Base-by-base conservation (phyloP, 1,139 yeast species). In the Zygosaccharomyces pseudobailii region DNA sequence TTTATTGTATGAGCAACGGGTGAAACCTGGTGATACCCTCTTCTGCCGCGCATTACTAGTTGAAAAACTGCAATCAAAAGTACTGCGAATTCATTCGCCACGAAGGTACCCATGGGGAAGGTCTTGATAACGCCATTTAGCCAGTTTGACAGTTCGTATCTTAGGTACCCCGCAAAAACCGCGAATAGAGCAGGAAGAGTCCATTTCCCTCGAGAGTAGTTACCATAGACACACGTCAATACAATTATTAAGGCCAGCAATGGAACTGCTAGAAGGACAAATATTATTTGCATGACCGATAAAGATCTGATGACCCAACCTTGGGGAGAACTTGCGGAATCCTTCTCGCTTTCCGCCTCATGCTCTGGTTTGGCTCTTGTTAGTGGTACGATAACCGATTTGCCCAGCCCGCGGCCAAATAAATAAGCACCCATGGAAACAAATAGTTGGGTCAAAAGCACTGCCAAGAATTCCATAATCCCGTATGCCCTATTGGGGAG, bases 401-500 rank as follows among this genome's bases (percentile, higher is more conserved):
- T 35, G 27, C 52, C 25, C 36, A 46, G 24, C 13, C 51, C 38
- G 31, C 48, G 34, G 30, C 59, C 51, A 35, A 52, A 55, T 10
- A 53, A 24, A 33, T 50, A 52, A 17, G 55, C 56, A 10, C 62
- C 54, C 53, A 59, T 54, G 3, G 64, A 70, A 13, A 68, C 60
- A 10, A 67, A 59, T 23, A 70, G 44, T 42, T 70, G 70, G 1
- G 67, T 52, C 1, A 74, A 51, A 0, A 68, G 25, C 2, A 73
- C 75, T 0, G 74, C 70, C 13, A 66, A 58, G 47, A 78, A 79
- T 53, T 82, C 85, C 81, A 87, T 80, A 5, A 87, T 79, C 0
- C 96, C 95, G 63, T 87, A 88, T 0, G 88, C 96, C 5, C 79
- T 71, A 54, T 80, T 82, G 0, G 87, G 86, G 52, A 76, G 76